These are phyloP conservation scores for Hydrangea macrophylla DNA, from an alignment of 148 eudicot genomes.

Conservation along the genomic window DNA sequence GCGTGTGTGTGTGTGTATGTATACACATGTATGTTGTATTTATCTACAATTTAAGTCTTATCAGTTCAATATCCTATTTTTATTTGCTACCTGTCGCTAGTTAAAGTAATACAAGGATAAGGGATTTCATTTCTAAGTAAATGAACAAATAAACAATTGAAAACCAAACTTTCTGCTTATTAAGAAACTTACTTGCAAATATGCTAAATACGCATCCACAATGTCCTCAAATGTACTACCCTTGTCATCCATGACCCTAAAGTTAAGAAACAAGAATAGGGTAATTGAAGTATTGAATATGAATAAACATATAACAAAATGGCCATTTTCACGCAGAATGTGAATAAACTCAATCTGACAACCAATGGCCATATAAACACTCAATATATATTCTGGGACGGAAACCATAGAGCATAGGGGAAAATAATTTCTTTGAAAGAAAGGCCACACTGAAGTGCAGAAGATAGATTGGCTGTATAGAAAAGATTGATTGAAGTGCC, in stretches of 20 bases:
- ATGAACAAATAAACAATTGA: no score
- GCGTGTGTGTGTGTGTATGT: no score
- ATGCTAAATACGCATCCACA: conserved; percentile 89
- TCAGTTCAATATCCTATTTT: no score
- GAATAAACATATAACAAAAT: neutral
- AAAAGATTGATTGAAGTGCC: no score
- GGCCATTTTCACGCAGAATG: neutral
- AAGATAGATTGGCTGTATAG: neutral
- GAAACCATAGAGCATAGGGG: no score
- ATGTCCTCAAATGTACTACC: conserved; percentile 77
- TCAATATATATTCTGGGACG: no score
- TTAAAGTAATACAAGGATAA: no score
- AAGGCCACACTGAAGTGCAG: neutral
- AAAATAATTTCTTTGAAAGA: neutral
- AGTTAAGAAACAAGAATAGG: conserved; percentile 5
- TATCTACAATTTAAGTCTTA: no score
- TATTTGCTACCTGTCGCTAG: no score
- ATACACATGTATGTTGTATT: no score
- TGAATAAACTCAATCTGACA: neutral
- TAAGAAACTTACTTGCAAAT: conserved; percentile 64
- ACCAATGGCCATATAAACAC: conserved; percentile 1
- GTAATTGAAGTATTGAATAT: neutral
- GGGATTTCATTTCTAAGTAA: no score
- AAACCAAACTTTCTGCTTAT: conserved; percentile 2
- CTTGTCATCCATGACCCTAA: conserved; percentile 61